These are phyloP conservation scores for Stropharia rugosoannulata DNA, from an alignment of 768 basidiomycete genomes.

Conservation along the genomic window DNA sequence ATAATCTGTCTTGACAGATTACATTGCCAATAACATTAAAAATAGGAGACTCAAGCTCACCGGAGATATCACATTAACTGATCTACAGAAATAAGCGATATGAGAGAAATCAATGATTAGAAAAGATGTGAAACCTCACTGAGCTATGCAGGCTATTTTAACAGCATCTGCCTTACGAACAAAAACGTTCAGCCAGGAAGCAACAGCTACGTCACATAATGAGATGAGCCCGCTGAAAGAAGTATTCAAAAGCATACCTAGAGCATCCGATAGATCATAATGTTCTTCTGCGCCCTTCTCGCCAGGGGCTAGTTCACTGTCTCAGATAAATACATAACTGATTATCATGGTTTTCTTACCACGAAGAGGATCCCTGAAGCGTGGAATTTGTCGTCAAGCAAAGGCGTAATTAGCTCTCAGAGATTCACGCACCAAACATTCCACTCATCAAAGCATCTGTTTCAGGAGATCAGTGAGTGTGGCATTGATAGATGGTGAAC, in stretches of 20 bases:
- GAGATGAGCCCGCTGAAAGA: neutral
- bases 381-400: neutral
- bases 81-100: slow-evolving; percentile 17
- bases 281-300: slow-evolving; percentile 51
- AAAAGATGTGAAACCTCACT: slow-evolving; percentile 32
- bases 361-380: slow-evolving; percentile 40
- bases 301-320: slow-evolving; percentile 35
- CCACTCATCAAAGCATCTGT: slow-evolving; percentile 55
- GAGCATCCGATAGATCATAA: slow-evolving; percentile 53
- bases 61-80: slow-evolving; percentile 48
- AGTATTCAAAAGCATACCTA: slow-evolving; percentile 25
- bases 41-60: slow-evolving; percentile 19
- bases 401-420: neutral
- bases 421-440: slow-evolving; percentile 42
- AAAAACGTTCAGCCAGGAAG: slow-evolving; percentile 61
- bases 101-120: neutral
- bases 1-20: slow-evolving; percentile 30
- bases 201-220: slow-evolving; percentile 40
- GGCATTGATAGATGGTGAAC: neutral
- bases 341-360: slow-evolving; percentile 22
- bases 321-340: neutral
- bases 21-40: neutral
- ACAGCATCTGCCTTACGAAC: slow-evolving; percentile 58
- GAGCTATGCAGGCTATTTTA: slow-evolving; percentile 61
- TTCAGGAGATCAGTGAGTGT: neutral